phyloP scores from a whole-genome alignment of 2,329 filamentous ascomycete species.

The Botryotinia globosa region DNA sequence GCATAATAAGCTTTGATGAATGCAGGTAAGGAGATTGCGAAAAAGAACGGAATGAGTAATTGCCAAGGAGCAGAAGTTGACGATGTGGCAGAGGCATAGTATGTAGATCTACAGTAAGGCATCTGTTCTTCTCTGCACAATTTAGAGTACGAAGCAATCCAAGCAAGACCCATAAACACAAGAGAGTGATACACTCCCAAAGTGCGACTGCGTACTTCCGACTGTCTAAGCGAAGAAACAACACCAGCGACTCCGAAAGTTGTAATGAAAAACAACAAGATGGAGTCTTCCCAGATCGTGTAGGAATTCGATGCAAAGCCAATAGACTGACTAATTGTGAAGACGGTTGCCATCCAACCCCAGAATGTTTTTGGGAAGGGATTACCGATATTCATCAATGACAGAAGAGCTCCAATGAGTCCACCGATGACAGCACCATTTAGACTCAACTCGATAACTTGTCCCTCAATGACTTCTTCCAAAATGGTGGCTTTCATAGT shows the following conservation, averaged over 20 bases:
- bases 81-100: constrained; percentile 87
- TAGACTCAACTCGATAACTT: constrained; percentile 30
- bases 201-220: constrained; percentile 63
- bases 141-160: constrained; percentile 81
- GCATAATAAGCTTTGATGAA: constrained; percentile 77
- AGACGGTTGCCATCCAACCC: constrained; percentile 81
- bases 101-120: constrained; percentile 92
- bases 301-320: constrained; percentile 98
- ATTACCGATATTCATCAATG: constrained; percentile 42
- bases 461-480: constrained; percentile 19
- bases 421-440: constrained; percentile 31
- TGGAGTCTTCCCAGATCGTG: constrained; percentile 98
- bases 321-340: constrained; percentile 82
- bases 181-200: constrained; percentile 82
- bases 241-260: constrained; percentile 80
- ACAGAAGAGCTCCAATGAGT: constrained; percentile 43
- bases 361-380: constrained; percentile 73
- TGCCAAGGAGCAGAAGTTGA: constrained; percentile 94
- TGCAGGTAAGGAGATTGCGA: constrained; percentile 68
- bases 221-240: constrained; percentile 71
- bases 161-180: constrained; percentile 74
- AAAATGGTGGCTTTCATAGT: constrained; percentile 19
- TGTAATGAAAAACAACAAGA: constrained; percentile 84
- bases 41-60: constrained; percentile 72
- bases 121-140: constrained; percentile 98